These are phyloP conservation scores for Zychaea mexicana DNA, from an alignment of 371 early-diverging fungal species.

Conservation along the genomic window DNA sequence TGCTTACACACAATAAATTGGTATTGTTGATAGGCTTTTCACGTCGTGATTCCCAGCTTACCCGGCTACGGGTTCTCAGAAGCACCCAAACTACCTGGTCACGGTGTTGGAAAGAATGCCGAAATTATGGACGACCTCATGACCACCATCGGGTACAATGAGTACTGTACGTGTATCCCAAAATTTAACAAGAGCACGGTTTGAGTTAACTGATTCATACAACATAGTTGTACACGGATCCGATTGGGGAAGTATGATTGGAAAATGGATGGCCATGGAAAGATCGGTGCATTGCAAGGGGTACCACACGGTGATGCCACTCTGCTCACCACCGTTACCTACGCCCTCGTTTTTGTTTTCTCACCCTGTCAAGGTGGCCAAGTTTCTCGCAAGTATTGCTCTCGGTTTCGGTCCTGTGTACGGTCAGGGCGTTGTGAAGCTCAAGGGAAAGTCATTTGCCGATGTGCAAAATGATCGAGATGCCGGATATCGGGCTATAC, in stretches of 20 bases:
- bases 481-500: constrained; percentile 55
- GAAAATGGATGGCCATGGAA: constrained; percentile 38
- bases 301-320: constrained; percentile 46
- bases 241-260: constrained; percentile 59
- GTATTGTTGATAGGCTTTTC: constrained; percentile 39
- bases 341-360: constrained; percentile 27
- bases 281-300: constrained; percentile 41
- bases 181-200: not conserved
- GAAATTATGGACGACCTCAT: constrained; percentile 51
- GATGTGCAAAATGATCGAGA: constrained; percentile 29
- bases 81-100: constrained; percentile 44
- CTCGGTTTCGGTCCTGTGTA: constrained; percentile 32
- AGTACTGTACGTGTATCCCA: constrained; percentile 31
- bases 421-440: constrained; percentile 3
- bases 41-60: constrained; percentile 64
- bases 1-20: not conserved
- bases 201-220: not conserved
- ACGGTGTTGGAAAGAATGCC: constrained; percentile 39
- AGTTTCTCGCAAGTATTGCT: constrained; percentile 30
- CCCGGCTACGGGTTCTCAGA: constrained; percentile 67
- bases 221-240: constrained; percentile 41
- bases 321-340: constrained; percentile 36
- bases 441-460: constrained; percentile 21
- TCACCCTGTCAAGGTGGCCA: constrained; percentile 26
- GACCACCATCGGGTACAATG: constrained; percentile 54